Base-by-base conservation (phyloP, 352 stramenopile species). In the Saprolegnia diclina region DNA sequence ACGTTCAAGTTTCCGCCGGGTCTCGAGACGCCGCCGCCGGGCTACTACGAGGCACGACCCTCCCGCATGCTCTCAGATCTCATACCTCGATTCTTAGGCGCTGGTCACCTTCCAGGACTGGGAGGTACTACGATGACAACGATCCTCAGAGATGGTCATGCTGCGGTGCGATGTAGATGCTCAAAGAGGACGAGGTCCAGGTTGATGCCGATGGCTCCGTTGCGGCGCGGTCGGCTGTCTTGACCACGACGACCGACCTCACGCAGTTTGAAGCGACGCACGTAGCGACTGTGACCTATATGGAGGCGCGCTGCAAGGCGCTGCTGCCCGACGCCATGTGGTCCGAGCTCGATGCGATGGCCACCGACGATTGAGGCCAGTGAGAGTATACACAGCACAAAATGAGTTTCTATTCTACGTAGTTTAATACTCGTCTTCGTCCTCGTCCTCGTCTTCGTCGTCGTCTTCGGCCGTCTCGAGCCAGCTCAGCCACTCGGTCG, bases 401-500 rank as follows among this genome's bases (percentile, higher is more conserved):
- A 48, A 66, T 66, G n/a, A n/a, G 32, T 13, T 18, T 65, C 56
- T 65, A 65, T 52, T 65, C 56, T n/a, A n/a, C 11, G 42, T 48
- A 48, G 42, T 7, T 48, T 48, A 57, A 57, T 38, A 38, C 29
- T 57, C 52, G 74, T 89, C 90, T 82, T 92, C 84, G 46, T 92
- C 83, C 42, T 90, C 79, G 44, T 88, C 84, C 72, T 92, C 80
- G 9, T 64, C 57, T 0, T 90, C 82, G 71, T 80, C 86, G 57
- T 81, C 79, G 53, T 83, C 77, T 68, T 91, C 82, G 11, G 82
- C 81, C 48, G 84, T 90, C 78, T 92, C 84, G 37, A 92, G 77
- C 84, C 84, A 92, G 74, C 76, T 90, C 73, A 91, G 76, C 84
- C 84, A 92, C 56, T 79, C 81, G 32, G 81, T 89, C 18, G 80